Percentiles rank a stretch among this genome's conserved stretches.
phyloP scores from a whole-genome alignment of 768 basidiomycete genomes.

The Coprinopsis marcescibilis region DNA sequence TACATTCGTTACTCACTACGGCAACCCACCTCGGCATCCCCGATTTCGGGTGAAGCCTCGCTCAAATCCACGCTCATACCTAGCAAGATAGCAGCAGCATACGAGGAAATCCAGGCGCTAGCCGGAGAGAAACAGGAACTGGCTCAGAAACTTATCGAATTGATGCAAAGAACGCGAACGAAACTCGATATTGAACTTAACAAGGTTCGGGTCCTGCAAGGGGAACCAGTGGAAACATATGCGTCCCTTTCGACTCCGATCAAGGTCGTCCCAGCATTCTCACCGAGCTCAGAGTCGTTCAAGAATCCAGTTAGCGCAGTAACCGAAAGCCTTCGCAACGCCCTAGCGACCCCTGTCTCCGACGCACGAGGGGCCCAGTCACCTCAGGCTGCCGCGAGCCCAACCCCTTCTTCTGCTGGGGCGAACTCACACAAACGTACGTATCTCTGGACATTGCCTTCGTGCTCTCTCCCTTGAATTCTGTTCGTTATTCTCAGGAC shows the following conservation, averaged over 20 bases:
- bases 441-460: background rate
- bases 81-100: slow-evolving; percentile 38
- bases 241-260: background rate
- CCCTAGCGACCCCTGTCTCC: slow-evolving; percentile 27
- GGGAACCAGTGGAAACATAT: slow-evolving; percentile 40
- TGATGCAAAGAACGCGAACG: slow-evolving; percentile 41
- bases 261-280: background rate
- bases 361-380: slow-evolving; percentile 8
- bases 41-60: slow-evolving; percentile 30
- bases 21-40: slow-evolving; percentile 18
- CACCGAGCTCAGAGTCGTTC: slow-evolving; percentile 5
- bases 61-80: slow-evolving; percentile 33
- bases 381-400: background rate
- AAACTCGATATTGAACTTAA: slow-evolving; percentile 48
- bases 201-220: slow-evolving; percentile 45
- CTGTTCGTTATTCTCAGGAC: slow-evolving; percentile 19
- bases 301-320: slow-evolving; percentile 34
- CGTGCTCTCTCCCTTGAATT: background rate
- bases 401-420: background rate
- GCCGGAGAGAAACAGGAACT: slow-evolving; percentile 41
- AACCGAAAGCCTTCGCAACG: slow-evolving; percentile 40
- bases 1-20: slow-evolving; percentile 46
- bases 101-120: slow-evolving; percentile 40
- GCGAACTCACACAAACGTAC: slow-evolving; percentile 7
- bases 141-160: slow-evolving; percentile 43